Evolutionary conservation across 2,329 filamentous ascomycete genomes (phyloP).

Genomic region (Balansia obtecta): DNA sequence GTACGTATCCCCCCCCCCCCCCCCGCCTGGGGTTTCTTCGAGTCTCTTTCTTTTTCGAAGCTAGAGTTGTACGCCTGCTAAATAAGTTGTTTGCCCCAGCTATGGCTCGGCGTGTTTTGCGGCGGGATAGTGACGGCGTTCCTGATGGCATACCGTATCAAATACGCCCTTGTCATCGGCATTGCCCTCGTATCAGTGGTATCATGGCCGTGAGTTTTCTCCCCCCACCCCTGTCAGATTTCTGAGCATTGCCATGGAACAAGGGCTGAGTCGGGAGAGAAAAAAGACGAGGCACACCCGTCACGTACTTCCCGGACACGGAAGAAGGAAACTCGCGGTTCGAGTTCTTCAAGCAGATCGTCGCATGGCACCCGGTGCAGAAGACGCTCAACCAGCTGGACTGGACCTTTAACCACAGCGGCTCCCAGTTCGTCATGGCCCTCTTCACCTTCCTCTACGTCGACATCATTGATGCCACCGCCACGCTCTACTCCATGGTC

Average conservation of each 20-base stretch:
- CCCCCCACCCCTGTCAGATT: too few species aligned
- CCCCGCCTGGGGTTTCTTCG: too few species aligned
- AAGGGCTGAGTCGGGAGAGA: neutral
- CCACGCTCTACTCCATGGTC: conserved; percentile 72
- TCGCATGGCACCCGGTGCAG: conserved; percentile 58
- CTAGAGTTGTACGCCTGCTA: too few species aligned
- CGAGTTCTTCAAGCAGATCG: conserved; percentile 61
- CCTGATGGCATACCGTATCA: conserved; percentile 68
- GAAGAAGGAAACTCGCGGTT: conserved; percentile 51
- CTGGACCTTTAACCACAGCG: conserved; percentile 46
- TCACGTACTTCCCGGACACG: conserved; percentile 63
- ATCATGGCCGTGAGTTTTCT: conserved; percentile 55
- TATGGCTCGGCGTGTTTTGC: conserved; percentile 79
- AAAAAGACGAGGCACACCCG: conserved; percentile 46
- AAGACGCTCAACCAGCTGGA: conserved; percentile 51
- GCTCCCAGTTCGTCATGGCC: conserved; percentile 54
- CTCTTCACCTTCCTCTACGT: conserved; percentile 71
- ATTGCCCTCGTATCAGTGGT: conserved; percentile 60
- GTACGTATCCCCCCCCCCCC: too few species aligned
- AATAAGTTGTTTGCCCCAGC: conserved; percentile 27
- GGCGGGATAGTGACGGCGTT: conserved; percentile 70
- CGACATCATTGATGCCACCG: conserved; percentile 67
- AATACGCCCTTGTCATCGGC: conserved; percentile 62
- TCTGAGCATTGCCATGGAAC: neutral
- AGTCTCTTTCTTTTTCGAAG: too few species aligned